phyloP scores from a whole-genome alignment of 495 filamentous ascomycete genomes.

The Penicillium odoratum region DNA sequence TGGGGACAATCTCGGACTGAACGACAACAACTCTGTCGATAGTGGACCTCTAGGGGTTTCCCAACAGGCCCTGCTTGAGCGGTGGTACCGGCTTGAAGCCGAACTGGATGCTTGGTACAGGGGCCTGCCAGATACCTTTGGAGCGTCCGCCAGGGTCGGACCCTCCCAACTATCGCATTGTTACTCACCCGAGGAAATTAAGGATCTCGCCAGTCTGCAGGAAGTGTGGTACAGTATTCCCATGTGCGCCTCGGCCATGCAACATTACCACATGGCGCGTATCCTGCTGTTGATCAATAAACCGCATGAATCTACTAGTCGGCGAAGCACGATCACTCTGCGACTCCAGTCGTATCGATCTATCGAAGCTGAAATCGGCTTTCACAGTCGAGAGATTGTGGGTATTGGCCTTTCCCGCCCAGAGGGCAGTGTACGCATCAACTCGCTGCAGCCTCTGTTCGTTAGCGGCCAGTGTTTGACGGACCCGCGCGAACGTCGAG shows the following conservation, averaged over 20 bases:
- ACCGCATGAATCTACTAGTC: constrained; percentile 56
- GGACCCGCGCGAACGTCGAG: constrained; percentile 49
- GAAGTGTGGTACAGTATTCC: constrained; percentile 64
- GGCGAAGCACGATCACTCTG: constrained; percentile 49
- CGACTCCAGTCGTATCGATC: constrained; percentile 54
- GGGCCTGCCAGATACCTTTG: constrained; percentile 58
- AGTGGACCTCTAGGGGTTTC: constrained; percentile 47
- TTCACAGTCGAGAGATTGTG: constrained; percentile 59
- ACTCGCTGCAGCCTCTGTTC: constrained; percentile 61
- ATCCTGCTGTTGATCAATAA: constrained; percentile 63
- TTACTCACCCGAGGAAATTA: constrained; percentile 24
- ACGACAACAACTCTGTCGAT: constrained; percentile 32
- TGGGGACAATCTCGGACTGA: constrained; percentile 47
- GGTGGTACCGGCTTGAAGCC: constrained; percentile 54
- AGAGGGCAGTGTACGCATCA: constrained; percentile 56
- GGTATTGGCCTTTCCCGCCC: constrained; percentile 56
- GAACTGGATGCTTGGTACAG: constrained; percentile 61
- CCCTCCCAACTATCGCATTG: constrained; percentile 22
- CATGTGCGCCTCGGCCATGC: constrained; percentile 65
- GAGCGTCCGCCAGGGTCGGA: constrained; percentile 48
- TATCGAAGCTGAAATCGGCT: constrained; percentile 53
- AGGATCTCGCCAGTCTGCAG: constrained; percentile 43
- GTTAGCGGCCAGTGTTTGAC: constrained; percentile 61
- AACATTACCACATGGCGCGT: constrained; percentile 64
- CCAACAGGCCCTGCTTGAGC: constrained; percentile 54